phyloP scores from a whole-genome alignment of 2,329 filamentous ascomycete species.

The Fusarium ambrosium region DNA sequence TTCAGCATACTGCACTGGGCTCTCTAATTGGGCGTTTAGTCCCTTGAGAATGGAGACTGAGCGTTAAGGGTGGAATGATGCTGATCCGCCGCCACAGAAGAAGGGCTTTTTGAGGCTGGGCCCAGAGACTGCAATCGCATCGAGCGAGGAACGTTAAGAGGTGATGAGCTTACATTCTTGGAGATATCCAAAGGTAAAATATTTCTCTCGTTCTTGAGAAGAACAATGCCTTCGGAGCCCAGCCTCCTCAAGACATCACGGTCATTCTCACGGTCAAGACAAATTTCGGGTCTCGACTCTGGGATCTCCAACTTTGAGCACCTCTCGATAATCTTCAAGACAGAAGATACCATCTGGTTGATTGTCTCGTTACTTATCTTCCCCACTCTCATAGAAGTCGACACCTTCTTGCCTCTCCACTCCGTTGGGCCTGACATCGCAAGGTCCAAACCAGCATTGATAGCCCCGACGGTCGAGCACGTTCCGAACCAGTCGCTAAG shows the following conservation, averaged over 20 bases:
- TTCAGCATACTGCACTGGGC: neutral
- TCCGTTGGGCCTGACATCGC: constrained; percentile 71
- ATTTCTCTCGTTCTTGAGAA: constrained; percentile 78
- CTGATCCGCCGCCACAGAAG: constrained; percentile 76
- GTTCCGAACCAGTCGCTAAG: constrained; percentile 69
- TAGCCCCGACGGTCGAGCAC: constrained; percentile 66
- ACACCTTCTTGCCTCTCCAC: constrained; percentile 63
- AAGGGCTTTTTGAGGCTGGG: constrained; percentile 69
- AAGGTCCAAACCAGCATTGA: constrained; percentile 68
- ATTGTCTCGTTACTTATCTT: constrained; percentile 69
- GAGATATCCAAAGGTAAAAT: constrained; percentile 74
- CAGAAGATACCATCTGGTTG: constrained; percentile 68
- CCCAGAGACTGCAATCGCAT: constrained; percentile 60
- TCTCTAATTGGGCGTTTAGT: neutral
- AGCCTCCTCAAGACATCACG: constrained; percentile 73
- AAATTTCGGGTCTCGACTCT: constrained; percentile 67
- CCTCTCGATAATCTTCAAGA: constrained; percentile 71
- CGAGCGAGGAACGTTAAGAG: rapidly evolving
- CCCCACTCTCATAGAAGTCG: constrained; percentile 66
- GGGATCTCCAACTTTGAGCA: constrained; percentile 66
- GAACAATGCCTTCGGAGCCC: constrained; percentile 77
- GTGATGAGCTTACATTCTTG: constrained; percentile 62
- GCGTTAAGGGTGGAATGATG: constrained; percentile 71
- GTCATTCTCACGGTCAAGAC: constrained; percentile 71
- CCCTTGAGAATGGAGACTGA: constrained; percentile 80